A percentile compares a stretch with the other conserved stretches of the same genome.
Conservation (phyloP, 164 flowering plant species). For the Chimonanthus praecox region DNA sequence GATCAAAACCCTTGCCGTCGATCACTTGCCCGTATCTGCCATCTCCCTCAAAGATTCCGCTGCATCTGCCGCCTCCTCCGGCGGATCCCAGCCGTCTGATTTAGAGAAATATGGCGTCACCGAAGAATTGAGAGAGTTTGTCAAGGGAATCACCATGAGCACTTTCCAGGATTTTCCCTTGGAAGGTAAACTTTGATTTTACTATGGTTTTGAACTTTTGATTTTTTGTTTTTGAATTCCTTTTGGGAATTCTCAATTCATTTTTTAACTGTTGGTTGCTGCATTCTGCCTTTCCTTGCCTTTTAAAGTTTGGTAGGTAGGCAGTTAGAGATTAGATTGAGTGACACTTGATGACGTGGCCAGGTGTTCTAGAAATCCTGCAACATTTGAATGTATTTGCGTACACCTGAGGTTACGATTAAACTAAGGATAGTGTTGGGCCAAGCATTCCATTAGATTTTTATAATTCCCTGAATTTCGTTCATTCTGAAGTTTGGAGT, state of each 20-base stretch:
- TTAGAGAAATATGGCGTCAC: slow-evolving; percentile 70
- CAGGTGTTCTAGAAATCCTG: too few species aligned
- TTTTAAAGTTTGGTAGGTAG: neutral
- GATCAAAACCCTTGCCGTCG: slow-evolving; percentile 54
- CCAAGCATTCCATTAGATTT: too few species aligned
- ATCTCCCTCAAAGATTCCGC: slow-evolving; percentile 22
- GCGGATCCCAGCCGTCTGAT: slow-evolving; percentile 21
- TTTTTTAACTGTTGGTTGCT: neutral
- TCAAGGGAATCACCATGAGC: slow-evolving; percentile 51
- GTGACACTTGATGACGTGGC: too few species aligned
- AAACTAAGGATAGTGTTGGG: too few species aligned
- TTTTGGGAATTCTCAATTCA: too few species aligned
- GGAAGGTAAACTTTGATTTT: slow-evolving; percentile 33
- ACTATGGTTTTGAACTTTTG: neutral
- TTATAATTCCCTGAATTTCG: too few species aligned
- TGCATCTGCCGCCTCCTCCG: neutral
- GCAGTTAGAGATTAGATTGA: neutral
- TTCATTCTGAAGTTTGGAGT: too few species aligned
- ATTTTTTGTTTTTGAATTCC: too few species aligned
- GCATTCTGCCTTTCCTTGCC: neutral
- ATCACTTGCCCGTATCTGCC: slow-evolving; percentile 31
- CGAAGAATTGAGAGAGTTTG: slow-evolving; percentile 77
- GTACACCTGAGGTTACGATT: too few species aligned
- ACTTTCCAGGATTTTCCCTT: slow-evolving; percentile 76
- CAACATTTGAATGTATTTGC: too few species aligned